phyloP scores from a whole-genome alignment of 345 rosid species.

The Arabidopsis suecica region DNA sequence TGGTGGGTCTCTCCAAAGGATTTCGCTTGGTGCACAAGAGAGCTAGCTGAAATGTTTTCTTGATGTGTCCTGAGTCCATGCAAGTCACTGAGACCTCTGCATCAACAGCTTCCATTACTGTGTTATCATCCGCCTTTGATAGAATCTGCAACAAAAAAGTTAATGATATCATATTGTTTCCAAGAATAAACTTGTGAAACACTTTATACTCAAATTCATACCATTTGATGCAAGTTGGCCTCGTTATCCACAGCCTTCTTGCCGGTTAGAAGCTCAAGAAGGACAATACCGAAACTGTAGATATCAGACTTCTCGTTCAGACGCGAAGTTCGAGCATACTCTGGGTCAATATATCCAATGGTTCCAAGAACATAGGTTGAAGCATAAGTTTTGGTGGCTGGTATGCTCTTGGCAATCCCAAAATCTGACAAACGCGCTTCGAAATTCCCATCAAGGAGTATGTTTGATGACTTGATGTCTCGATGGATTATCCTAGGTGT shows the following conservation, averaged over 20 bases:
- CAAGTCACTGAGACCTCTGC: slow-evolving; percentile 91
- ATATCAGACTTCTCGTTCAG: slow-evolving; percentile 93
- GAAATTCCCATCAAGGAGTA: slow-evolving; percentile 82
- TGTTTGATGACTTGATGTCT: slow-evolving; percentile 95
- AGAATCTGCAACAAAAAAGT: slow-evolving; percentile 58
- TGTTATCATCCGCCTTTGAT: slow-evolving; percentile 70
- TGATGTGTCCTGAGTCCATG: slow-evolving; percentile 61
- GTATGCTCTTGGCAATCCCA: slow-evolving; percentile 87
- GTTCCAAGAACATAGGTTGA: slow-evolving; percentile 92
- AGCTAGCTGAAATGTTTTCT: slow-evolving; percentile 82
- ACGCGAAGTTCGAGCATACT: slow-evolving; percentile 90
- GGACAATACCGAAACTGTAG: slow-evolving; percentile 95
- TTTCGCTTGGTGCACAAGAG: slow-evolving; percentile 75
- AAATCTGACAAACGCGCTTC: slow-evolving; percentile 95
- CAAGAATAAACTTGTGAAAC: slow-evolving; percentile 1
- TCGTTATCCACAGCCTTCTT: slow-evolving; percentile 96
- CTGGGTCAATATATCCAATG: slow-evolving; percentile 96
- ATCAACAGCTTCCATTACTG: slow-evolving; percentile 94
- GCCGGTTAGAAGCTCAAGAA: slow-evolving; percentile 93
- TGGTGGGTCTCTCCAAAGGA: slow-evolving; percentile 84
- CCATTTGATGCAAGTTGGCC: slow-evolving; percentile 93
- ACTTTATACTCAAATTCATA: neutral
- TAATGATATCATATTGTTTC: neutral
- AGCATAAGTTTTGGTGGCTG: slow-evolving; percentile 73
- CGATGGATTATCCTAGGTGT: slow-evolving; percentile 87